Evolutionary conservation across 2,329 filamentous ascomycete genomes (phyloP), one percentile per base, ranked within the genome.

Genomic region (Botryotinia globosa): DNA sequence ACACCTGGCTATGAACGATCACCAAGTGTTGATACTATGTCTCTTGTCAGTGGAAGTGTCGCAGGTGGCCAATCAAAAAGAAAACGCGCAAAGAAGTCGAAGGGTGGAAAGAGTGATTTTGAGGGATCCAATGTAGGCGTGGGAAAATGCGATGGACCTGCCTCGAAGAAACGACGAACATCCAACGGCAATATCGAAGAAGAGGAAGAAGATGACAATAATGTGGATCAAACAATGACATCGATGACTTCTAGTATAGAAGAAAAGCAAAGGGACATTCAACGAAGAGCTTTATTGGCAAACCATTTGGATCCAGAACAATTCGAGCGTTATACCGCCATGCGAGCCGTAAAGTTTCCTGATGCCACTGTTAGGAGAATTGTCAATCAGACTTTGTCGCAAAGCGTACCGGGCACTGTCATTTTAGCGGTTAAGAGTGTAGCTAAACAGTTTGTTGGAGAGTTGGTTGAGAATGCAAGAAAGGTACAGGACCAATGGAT

Each of bases 301-400:
- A 85, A 89, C 64, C 86, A 87, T 70, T 90, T 94, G 81, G 88
- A 90, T 66, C 81, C 82, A n/a, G 85, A 88, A 34, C 92, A 94
- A 80, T 89, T 89, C 77, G 85, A 89, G 71, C 87, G 92, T 66
- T 94, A 92, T 79, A 91, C 91, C 80, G 85, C 88, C 34, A 94
- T 89, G 87, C 87, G 91, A 74, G 88, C 89, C 16, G 88, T 89
- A 48, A 92, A 91, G 77, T 83, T 94, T 58, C 87, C 88, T 34
- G 90, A 91, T 76, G 86, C 89, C 10, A 89, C 90, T 29, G 90
- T 94, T 73, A 88, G 92, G 79, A 87, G 90, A 87, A 88, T 94
- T 74, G 90, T 94, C 80, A 95, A 94, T 79, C 91, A 92, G 73
- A 93, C 92, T 2, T 90, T 94, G 14, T 93, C 91, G 0, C 92